A percentile compares a stretch with the other conserved stretches of the same genome.
Conservation (phyloP, 2,329 filamentous ascomycete genomes). For the Scytalidium sp. region DNA sequence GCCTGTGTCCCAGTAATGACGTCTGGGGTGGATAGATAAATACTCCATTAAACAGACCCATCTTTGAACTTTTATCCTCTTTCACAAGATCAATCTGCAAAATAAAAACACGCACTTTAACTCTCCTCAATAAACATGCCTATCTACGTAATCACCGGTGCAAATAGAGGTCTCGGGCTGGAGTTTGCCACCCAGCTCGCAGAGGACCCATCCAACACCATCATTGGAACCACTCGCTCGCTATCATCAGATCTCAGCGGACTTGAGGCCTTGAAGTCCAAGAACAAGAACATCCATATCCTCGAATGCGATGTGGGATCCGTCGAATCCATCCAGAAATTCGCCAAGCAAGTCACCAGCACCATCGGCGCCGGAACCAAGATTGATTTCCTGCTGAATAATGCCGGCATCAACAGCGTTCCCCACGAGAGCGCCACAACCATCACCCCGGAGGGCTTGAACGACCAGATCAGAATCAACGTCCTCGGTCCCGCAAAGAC, state of each 20-base stretch:
- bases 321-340: slow-evolving; percentile 30
- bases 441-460: slow-evolving; percentile 33
- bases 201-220: slow-evolving; percentile 26
- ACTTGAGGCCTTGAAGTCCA: slow-evolving; percentile 23
- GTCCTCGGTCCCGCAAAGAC: slow-evolving; percentile 45
- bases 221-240: slow-evolving; percentile 37
- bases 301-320: slow-evolving; percentile 38
- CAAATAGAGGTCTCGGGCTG: slow-evolving; percentile 18
- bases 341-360: slow-evolving; percentile 29
- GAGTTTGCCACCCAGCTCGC: slow-evolving; percentile 22
- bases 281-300: slow-evolving; percentile 30
- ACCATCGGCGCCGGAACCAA: slow-evolving; percentile 28
- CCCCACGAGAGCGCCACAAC: slow-evolving; percentile 34
- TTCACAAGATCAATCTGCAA: neutral
- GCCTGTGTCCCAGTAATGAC: too few species aligned
- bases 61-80: too few species aligned
- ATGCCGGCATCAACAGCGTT: slow-evolving; percentile 38
- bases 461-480: slow-evolving; percentile 40
- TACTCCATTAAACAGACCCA: too few species aligned
- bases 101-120: too few species aligned
- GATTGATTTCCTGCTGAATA: slow-evolving; percentile 38
- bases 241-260: slow-evolving; percentile 23
- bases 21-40: too few species aligned
- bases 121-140: neutral
- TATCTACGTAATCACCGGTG: slow-evolving; percentile 19